Evolutionary conservation across 768 basidiomycete species (phyloP), one percentile per base, ranked within the genome.

Genomic region (Calocybe gangraenosa): DNA sequence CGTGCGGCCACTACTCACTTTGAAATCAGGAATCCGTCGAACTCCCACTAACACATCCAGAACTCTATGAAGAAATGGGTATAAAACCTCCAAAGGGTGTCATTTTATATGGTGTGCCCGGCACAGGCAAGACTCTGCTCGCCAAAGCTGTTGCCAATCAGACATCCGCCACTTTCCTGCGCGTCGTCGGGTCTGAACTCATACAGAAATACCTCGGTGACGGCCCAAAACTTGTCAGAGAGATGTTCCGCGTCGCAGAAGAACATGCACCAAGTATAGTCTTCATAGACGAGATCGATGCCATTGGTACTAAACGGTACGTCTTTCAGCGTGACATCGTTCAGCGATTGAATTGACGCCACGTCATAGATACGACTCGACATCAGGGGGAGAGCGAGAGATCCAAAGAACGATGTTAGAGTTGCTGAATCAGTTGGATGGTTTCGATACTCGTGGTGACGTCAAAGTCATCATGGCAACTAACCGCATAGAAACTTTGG

Each of bases 381-480:
- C 93, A 43, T 97, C 94, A 2, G 95, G 96, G 23, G 96, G 96
- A 51, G 95, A 99, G 69, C 89, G 95, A 53, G 96, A 99, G 71
- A 98, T 99, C 55, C 96, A 99, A 64, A 82, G 96, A 47, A 99
- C 96, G 13, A 97, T 99, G 96, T 75, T 98, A 68, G 96, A 99
- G 64, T 76, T 99, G 39, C 79, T 99, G 41, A 99, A 99, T 63
- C 96, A 99, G 66, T 76, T 99, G 32, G 96, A 99, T 57, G 96
- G 96, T n/a, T 98, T 99, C 65, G 96, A 99, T 62, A 93, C 93
- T 4, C 84, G 94, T 45, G 95, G 95, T n/a, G 96, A 98, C 61
- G 94, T 99, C 47, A 99, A 98, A 68, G 95, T 99, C 54, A 97
- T 99, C 64, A 98, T 98, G 96, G 96, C 96, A 10, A 99, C 96